Base-by-base conservation (phyloP, 2,329 filamentous ascomycete species). In the Mycocentrospora acerina region DNA sequence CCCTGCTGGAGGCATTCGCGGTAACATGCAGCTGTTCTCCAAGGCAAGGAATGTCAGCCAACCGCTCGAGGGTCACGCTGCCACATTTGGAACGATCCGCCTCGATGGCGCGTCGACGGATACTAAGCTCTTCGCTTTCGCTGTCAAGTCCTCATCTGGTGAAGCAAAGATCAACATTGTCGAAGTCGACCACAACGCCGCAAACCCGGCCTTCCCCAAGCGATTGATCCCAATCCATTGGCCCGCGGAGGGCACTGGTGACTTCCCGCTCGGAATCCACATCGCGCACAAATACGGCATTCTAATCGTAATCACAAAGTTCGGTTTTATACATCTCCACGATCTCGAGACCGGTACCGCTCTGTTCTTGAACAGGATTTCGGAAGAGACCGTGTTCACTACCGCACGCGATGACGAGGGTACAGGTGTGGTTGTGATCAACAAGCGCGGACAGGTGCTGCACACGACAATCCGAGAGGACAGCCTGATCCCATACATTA, bases 361-460 rank as follows among this genome's bases (percentile, higher is more conserved):
- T 67, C 93, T 98, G 66, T 98, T 96, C 80, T 94, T 98, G 90
- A 98, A 98, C 78, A 86, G 94, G 58, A 98, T 98, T 62, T 98
- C 93, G 24, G 95, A 90, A 75, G 93, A 98, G 67, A 98, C 93
- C 17, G 97, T 98, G 67, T 98, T 98, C 74, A 94, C 91, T 17
- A 96, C 90, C 14, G 86, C 88, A 31, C 75, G 84, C 24, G 93
- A 98, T 66, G 79, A 80, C 37, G 84, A 90, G 15, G 94, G 89
- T 13, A 82, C 85, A 30, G 94, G 94, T 57, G 86, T 98, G 48
- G 80, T 98, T 36, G 90, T 89, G 56, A 91, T 98, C 66, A 98
- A 98, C 75, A 85, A 94, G 62, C 95, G 95, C 75, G 94, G 93
- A 48, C 93, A 98, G 71, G 90, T 97, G 31, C 79, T 98, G 46